phyloP scores from a whole-genome alignment of 495 filamentous ascomycete genomes.

The Ramalina peruviana region DNA sequence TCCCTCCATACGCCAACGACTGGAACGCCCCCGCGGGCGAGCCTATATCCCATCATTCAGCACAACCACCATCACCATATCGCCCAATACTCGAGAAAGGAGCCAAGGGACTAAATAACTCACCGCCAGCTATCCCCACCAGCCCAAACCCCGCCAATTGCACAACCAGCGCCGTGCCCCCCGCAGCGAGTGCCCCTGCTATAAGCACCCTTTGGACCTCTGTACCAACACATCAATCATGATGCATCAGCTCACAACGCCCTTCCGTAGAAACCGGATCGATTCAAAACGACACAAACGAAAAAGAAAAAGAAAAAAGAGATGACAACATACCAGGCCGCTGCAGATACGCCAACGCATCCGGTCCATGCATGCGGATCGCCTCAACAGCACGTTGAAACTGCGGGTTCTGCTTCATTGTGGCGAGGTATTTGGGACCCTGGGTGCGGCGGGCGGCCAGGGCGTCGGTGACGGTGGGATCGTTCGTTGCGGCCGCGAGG shows the following conservation, averaged over 20 bases:
- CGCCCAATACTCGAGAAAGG: neutral
- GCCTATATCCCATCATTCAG: slow-evolving; percentile 11
- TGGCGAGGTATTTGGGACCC: neutral
- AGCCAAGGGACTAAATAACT: neutral
- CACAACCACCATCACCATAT: neutral
- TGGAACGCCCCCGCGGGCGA: slow-evolving; percentile 27
- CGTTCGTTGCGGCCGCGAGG: neutral
- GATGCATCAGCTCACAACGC: too few species aligned
- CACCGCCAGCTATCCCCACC: slow-evolving; percentile 21
- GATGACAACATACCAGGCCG: neutral
- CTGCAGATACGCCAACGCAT: neutral
- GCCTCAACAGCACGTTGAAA: neutral
- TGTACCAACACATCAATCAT: too few species aligned
- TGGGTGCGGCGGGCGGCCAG: neutral
- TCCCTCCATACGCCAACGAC: slow-evolving; percentile 27
- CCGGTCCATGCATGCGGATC: neutral
- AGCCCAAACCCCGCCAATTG: slow-evolving; percentile 23
- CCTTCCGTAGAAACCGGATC: too few species aligned
- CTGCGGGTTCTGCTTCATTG: neutral
- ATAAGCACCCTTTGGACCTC: neutral
- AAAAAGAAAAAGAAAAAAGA: too few species aligned
- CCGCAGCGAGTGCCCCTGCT: slow-evolving; percentile 18
- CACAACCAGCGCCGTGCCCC: slow-evolving; percentile 16
- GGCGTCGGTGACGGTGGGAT: neutral
- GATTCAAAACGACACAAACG: too few species aligned